phyloP scores from a whole-genome alignment of 179 eudicot genomes.

The Beta corolliflora region DNA sequence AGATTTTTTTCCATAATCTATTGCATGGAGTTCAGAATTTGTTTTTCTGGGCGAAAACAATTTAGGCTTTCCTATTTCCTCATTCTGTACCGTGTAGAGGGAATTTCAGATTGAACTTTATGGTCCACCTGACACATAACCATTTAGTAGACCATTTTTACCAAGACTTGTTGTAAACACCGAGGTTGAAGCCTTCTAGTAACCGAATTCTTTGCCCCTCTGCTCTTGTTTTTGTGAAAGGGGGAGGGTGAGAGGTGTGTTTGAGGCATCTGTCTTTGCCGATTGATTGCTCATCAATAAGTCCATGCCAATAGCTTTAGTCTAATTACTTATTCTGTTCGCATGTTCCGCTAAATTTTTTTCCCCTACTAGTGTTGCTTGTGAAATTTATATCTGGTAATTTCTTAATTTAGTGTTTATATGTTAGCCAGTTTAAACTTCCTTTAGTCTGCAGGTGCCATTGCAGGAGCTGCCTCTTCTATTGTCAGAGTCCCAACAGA shows the following conservation, averaged over 20 bases:
- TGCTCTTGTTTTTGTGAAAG: neutral
- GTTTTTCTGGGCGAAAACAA: neutral
- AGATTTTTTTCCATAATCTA: too few relatives aligned
- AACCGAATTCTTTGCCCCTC: neutral
- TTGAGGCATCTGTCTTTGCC: neutral
- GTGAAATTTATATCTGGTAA: neutral
- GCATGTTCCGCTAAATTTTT: neutral
- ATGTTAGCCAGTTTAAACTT: slow-evolving; percentile 26
- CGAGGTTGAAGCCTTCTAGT: neutral
- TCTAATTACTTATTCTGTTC: neutral
- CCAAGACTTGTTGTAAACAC: neutral
- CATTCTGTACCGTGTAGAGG: neutral
- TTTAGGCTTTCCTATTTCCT: neutral
- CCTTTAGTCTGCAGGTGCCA: slow-evolving; percentile 84
- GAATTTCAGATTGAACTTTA: neutral
- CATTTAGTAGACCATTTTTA: neutral
- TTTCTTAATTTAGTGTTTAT: slow-evolving; percentile 9
- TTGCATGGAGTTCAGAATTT: neutral
- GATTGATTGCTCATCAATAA: neutral
- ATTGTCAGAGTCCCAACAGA: slow-evolving; percentile 88
- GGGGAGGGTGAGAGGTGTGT: neutral
- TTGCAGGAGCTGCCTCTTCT: slow-evolving; percentile 91
- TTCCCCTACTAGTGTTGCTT: neutral
- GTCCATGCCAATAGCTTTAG: neutral
- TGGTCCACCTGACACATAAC: neutral